Evolutionary conservation across 148 eudicot species (phyloP).

Genomic region (Rhododendron williamsianum): DNA sequence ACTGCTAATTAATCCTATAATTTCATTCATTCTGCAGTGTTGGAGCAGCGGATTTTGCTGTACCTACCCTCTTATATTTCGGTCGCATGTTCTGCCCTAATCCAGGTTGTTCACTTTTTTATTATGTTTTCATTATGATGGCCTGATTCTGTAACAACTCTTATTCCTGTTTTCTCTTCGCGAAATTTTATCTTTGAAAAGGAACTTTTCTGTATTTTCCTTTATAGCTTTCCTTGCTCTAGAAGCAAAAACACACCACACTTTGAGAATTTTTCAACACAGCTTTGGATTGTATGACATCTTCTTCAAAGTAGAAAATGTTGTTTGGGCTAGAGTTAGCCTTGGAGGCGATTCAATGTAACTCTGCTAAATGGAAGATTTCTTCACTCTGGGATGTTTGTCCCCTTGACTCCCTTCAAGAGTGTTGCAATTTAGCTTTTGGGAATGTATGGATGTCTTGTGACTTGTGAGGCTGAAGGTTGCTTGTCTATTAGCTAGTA

Average conservation of each 20-base stretch:
- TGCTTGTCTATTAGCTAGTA: not conserved
- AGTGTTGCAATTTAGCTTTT: not conserved
- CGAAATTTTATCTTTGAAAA: not conserved
- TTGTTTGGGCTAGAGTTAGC: not conserved
- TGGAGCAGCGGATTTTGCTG: constrained; percentile 93
- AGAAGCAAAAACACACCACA: not conserved
- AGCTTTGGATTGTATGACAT: not conserved
- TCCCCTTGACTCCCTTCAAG: not conserved
- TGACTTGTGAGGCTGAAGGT: not conserved
- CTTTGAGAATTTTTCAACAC: not conserved
- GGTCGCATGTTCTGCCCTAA: constrained; percentile 29
- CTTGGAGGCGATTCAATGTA: not conserved
- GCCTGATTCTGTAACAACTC: not conserved
- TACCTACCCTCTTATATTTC: constrained; percentile 90
- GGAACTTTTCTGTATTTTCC: not conserved
- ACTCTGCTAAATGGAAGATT: not conserved
- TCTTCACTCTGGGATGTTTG: not conserved
- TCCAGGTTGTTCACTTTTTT: not conserved
- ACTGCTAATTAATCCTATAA: not conserved
- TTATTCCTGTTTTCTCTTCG: not conserved
- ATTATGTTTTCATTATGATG: not conserved
- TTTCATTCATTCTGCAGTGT: constrained; percentile 44
- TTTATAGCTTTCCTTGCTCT: not conserved
- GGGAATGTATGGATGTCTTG: not conserved
- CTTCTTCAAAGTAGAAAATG: not conserved